Evolutionary conservation across 139 green algal species (phyloP).

Genomic region (Haematococcus lacustris): DNA sequence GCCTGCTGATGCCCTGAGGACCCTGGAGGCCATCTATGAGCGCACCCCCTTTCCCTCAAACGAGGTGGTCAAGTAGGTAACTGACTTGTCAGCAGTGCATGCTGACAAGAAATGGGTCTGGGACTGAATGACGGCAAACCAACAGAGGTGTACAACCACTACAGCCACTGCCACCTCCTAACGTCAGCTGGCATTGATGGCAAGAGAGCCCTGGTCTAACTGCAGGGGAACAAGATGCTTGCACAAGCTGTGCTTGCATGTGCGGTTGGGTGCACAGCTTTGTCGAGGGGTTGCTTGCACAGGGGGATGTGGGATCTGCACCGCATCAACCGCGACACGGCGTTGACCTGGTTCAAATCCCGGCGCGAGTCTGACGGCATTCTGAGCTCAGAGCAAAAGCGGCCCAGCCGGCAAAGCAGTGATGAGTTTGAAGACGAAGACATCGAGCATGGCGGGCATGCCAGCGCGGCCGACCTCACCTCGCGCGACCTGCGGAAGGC

Average conservation of each 20-base stretch:
- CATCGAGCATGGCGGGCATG: neutral
- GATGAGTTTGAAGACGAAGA: neutral
- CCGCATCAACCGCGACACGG: conserved; percentile 16
- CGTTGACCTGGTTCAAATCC: conserved; percentile 20
- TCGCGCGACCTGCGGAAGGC: neutral
- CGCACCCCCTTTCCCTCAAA: conserved; percentile 31
- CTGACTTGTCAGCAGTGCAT: too few species aligned
- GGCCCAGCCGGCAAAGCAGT: neutral
- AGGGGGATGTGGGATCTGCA: conserved; percentile 40
- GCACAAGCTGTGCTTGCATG: neutral
- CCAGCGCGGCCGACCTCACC: neutral
- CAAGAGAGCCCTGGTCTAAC: neutral
- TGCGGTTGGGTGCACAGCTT: neutral
- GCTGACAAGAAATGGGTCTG: neutral
- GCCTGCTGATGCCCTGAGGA: conserved; percentile 23
- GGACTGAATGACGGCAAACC: neutral
- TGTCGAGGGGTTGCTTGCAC: neutral
- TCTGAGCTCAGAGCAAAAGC: conserved; percentile 21
- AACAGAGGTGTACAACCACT: neutral
- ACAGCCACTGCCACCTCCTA: neutral
- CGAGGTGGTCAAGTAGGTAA: conserved; percentile 28
- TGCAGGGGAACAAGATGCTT: neutral
- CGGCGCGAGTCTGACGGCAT: conserved; percentile 28
- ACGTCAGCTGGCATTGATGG: neutral
- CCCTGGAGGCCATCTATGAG: conserved; percentile 33